Base-by-base conservation (phyloP, 495 filamentous ascomycete genomes). In the Penicillium canariense region DNA sequence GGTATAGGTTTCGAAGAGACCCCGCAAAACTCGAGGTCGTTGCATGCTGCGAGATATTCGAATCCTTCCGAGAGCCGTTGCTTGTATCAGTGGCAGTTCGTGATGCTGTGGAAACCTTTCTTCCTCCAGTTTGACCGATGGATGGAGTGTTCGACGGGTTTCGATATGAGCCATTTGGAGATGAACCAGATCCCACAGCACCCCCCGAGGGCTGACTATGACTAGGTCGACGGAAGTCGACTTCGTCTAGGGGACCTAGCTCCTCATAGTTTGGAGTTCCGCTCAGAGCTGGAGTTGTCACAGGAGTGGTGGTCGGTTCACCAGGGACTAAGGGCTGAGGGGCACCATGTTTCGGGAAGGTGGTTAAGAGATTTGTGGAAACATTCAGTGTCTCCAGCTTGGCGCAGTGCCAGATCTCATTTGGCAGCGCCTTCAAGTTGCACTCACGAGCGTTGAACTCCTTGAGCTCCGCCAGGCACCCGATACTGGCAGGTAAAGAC, bases 351-450 rank as follows among this genome's bases (percentile, higher is more conserved):
- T 96, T 97, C 0, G 94, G 94, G 62, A 99, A 97, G 48, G 77
- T 83, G 17, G 90, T 86, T 3, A 99, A 73, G 9, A 97, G 82
- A 60, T 99, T 99, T 7, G 94, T 95, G 2, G 92, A 97, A 15
- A 96, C 85, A 69, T 99, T 99, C 43, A 99, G 79, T 0, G 88
- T 90, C 66, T 96, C 91, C 50, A 99, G 72, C 61, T 86, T 91
- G 54, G 83, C 82, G 40, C 91, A 89, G 77, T 88, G 89, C 94
- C 94, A 99, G 11, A 97, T 78, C 60, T 99, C 94, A 60, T 89
- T 83, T 5, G 94, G 94, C 28, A 99, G 77, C 47, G 83, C 85
- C 59, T 87, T 86, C 39, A 99, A 76, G 63, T 96, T 97, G 71
- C 97, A 97, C 59, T 92, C 91, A 59, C 91, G 83, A 31, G 96